A percentile compares a stretch with the other conserved stretches of the same genome.
These are phyloP conservation scores for Lasiodiplodia gonubiensis DNA, from an alignment of 2,329 filamentous ascomycete genomes.

Conservation along the genomic window DNA sequence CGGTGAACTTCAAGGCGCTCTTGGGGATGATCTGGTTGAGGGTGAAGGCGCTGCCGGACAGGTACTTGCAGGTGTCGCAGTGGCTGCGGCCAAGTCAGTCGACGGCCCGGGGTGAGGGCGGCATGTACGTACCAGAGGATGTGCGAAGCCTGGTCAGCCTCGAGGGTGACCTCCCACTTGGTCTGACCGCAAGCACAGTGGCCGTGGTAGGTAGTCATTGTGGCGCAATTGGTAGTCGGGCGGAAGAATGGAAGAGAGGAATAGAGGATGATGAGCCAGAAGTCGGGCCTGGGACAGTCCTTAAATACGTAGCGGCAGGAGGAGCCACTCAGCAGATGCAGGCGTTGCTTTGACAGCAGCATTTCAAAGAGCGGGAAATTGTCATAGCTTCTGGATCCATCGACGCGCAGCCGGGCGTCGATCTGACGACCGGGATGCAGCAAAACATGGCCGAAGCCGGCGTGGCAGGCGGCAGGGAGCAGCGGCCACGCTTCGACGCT, in stretches of 20 bases:
- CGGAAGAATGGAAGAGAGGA: background rate
- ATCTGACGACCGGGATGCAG: background rate
- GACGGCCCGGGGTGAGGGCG: background rate
- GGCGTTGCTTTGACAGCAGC: background rate
- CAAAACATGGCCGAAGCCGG: background rate
- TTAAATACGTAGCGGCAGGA: constrained; percentile 1
- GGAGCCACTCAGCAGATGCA: background rate
- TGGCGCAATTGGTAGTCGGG: constrained; percentile 31
- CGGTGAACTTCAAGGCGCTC: constrained; percentile 57
- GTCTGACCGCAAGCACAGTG: constrained; percentile 63
- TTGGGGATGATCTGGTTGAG: constrained; percentile 61
- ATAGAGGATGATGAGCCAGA: background rate
- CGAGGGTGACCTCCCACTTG: constrained; percentile 58
- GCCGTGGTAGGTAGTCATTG: constrained; percentile 55
- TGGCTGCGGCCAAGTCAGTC: constrained; percentile 48
- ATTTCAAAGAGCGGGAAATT: no score
- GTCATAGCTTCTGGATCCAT: constrained; percentile 10
- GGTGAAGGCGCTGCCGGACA: constrained; percentile 58
- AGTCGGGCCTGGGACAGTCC: background rate
- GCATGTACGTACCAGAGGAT: constrained; percentile 52
- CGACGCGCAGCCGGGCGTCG: constrained; percentile 13
- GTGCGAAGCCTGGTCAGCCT: constrained; percentile 51
- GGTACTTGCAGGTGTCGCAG: constrained; percentile 63
- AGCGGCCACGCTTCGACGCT: constrained; percentile 5
- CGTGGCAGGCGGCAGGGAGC: background rate